Evolutionary conservation across 371 early-diverging fungal genomes (phyloP).

Genomic region (Catenaria anguillulae): DNA sequence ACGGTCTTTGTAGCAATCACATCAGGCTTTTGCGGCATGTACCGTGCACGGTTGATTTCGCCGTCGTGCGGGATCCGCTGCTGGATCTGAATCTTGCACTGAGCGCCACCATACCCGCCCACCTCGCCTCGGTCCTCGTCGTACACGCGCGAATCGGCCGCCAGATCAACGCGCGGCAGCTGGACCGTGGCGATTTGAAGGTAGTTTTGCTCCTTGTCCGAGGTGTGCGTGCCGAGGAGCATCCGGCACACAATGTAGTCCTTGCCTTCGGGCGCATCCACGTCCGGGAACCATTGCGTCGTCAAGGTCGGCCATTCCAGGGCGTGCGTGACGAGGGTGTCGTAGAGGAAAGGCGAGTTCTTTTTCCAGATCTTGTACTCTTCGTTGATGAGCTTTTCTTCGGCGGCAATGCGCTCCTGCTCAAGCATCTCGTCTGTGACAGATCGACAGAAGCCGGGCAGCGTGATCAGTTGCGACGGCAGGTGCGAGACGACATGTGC

Average conservation of each 20-base stretch:
- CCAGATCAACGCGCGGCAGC: constrained; percentile 57
- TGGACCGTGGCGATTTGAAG: constrained; percentile 78
- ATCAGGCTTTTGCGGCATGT: constrained; percentile 82
- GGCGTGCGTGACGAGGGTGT: constrained; percentile 89
- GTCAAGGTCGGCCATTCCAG: constrained; percentile 97
- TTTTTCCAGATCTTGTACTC: constrained; percentile 99
- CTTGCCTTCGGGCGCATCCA: constrained; percentile 77
- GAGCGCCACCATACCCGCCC: constrained; percentile 57
- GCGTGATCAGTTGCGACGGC: no score
- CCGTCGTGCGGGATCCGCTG: constrained; percentile 87
- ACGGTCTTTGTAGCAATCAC: constrained; percentile 90
- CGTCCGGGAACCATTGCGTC: constrained; percentile 95
- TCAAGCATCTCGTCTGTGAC: background rate
- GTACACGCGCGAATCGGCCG: constrained; percentile 45
- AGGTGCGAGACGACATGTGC: no score
- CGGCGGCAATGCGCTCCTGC: constrained; percentile 22
- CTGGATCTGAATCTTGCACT: constrained; percentile 65
- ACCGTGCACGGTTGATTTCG: constrained; percentile 83
- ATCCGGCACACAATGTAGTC: constrained; percentile 76
- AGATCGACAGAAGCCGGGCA: no score
- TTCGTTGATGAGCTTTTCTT: constrained; percentile 78
- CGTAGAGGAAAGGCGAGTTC: constrained; percentile 96
- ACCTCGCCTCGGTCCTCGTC: no score
- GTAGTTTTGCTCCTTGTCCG: constrained; percentile 85
- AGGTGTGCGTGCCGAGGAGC: constrained; percentile 92